Conservation (phyloP, 192 early-diverging fungal genomes). For the Linnemannia elongata region DNA sequence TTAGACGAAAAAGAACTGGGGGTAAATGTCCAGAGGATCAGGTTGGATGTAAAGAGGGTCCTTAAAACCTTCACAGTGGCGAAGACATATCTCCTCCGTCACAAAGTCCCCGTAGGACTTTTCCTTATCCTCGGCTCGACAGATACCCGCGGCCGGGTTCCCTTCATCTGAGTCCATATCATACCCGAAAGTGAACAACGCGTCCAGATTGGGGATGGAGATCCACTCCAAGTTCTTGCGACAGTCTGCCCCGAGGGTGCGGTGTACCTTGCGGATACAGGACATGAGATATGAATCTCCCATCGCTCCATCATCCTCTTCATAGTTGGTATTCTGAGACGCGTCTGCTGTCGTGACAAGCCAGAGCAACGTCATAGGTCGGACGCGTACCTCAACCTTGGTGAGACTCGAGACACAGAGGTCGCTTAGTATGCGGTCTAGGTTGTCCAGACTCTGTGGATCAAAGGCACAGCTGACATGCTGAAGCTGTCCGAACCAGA, state of each 20-base stretch:
- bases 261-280: neutral
- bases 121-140: neutral
- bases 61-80: neutral
- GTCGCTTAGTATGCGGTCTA: neutral
- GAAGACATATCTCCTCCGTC: neutral
- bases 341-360: neutral
- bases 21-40: neutral
- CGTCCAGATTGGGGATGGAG: neutral
- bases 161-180: neutral
- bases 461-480: neutral
- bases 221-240: neutral
- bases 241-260: neutral
- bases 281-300: neutral
- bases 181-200: neutral
- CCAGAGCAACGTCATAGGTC: neutral
- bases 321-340: neutral
- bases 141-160: neutral
- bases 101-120: too few species aligned
- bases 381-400: neutral
- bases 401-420: neutral
- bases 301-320: neutral
- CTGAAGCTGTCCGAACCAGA: neutral
- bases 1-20: neutral
- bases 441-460: neutral
- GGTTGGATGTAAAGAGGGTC: neutral